These are phyloP conservation scores for Mallotus repandus DNA, from an alignment of 441 rosid species.

Conservation along the genomic window DNA sequence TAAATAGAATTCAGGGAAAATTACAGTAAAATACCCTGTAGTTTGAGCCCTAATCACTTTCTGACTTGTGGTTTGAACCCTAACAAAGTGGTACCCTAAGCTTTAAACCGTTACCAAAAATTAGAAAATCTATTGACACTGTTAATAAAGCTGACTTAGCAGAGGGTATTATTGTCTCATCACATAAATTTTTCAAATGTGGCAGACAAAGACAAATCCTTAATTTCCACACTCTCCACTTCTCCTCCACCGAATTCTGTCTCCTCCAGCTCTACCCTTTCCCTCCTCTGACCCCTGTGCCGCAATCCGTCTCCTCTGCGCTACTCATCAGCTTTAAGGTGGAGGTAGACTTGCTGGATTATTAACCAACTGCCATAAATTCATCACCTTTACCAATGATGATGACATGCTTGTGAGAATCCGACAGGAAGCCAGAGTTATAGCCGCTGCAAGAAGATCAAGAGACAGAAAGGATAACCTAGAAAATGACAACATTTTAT, in stretches of 20 bases:
- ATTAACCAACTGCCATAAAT: constrained; percentile 52
- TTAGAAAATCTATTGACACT: too few species aligned
- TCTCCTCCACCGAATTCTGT: constrained; percentile 33
- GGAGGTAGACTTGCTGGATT: constrained; percentile 33
- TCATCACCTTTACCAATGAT: constrained; percentile 25
- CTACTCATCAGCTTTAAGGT: constrained; percentile 15
- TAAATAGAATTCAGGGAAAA: too few species aligned
- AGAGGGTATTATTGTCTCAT: too few species aligned
- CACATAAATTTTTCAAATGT: too few species aligned
- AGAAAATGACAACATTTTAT: constrained; percentile 10
- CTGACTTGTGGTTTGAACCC: too few species aligned
- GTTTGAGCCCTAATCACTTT: too few species aligned
- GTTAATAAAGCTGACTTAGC: too few species aligned
- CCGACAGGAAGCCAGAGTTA: constrained; percentile 38
- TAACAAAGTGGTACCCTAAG: too few species aligned
- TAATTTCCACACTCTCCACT: too few species aligned
- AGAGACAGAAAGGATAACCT: constrained; percentile 20
- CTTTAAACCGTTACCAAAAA: too few species aligned
- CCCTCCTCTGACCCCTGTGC: constrained; percentile 43
- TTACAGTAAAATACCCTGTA: too few species aligned
- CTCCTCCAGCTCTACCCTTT: constrained; percentile 23
- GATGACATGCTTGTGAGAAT: constrained; percentile 36
- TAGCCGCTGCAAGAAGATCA: constrained; percentile 32
- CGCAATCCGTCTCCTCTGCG: constrained; percentile 58
- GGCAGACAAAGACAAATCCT: too few species aligned